phyloP scores from a whole-genome alignment of 108 stramenopile species.

The Fistulifera pelliculosa region DNA sequence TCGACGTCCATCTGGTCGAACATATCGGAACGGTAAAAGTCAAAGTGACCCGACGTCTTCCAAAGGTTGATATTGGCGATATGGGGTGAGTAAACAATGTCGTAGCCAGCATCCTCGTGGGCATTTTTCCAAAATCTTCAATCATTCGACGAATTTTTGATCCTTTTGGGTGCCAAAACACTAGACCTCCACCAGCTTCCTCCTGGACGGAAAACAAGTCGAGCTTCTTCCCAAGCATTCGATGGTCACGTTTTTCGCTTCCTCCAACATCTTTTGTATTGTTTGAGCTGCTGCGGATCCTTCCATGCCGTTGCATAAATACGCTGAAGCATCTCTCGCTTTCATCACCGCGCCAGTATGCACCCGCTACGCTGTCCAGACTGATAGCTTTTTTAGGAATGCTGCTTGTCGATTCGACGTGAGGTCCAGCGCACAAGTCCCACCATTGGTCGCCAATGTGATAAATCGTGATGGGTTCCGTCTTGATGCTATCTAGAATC shows the following conservation, averaged over 20 bases:
- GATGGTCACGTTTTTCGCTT: conserved; percentile 98
- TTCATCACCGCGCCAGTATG: conserved; percentile 99
- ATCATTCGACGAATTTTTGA: conserved; percentile 79
- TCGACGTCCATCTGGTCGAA: conserved; percentile 98
- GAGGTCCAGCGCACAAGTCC: conserved; percentile 98
- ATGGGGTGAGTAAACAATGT: conserved; percentile 96
- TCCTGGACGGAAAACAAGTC: conserved; percentile 95
- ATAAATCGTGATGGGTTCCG: conserved; percentile 93
- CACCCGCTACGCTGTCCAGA: conserved; percentile 87
- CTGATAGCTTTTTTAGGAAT: conserved; percentile 79
- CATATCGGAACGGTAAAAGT: conserved; percentile 97
- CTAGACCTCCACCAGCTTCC: conserved; percentile 74
- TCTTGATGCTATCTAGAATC: conserved; percentile 85
- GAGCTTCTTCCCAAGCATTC: conserved; percentile 89
- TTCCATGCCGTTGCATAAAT: conserved; percentile 97
- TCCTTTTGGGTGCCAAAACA: conserved; percentile 92
- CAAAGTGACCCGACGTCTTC: conserved; percentile 97
- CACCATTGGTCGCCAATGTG: conserved; percentile 95
- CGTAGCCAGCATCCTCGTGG: conserved; percentile 79
- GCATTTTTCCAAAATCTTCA: conserved; percentile 91
- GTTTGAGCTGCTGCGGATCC: conserved; percentile 69
- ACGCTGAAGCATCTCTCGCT: conserved; percentile 85
- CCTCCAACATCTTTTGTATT: conserved; percentile 86
- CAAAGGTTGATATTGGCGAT: conserved; percentile 95
- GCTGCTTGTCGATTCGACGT: conserved; percentile 83